Base-by-base conservation (phyloP, 768 basidiomycete genomes). In the Boletus huronensis region DNA sequence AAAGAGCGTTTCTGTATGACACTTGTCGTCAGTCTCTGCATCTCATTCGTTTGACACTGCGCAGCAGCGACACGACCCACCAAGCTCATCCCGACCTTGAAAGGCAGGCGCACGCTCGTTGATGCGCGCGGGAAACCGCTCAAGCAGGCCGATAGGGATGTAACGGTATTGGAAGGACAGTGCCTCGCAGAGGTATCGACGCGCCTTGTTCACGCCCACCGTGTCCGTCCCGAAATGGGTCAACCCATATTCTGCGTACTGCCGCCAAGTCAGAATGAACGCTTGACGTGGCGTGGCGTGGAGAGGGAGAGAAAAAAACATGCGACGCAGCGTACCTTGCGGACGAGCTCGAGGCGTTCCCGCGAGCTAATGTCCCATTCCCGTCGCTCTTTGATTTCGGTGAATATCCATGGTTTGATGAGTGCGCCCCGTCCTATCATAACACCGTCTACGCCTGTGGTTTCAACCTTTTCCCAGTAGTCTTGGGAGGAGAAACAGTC, bases 161-260 rank as follows among this genome's bases (percentile, higher is more conserved):
- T 99, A 99, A 42, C 97, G 91, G 70, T 96, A 88, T 64, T 94
- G 92, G 79, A 98, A 99, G 0, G 93, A 96, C 2, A 99, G 78
- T 0, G 93, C 87, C 73, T 98, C 97, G 68, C 92, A 95, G 13
- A 98, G 82, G 74, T 95, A 99, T 52, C 97, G 81, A 25, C 97
- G 82, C 0, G 94, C 88, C 10, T 89, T 86, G 73, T 95, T 95
- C 46, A 98, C 81, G 2, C 97, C 97, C 0, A 86, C 79, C 0
- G 90, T 93, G 66, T 93, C 91, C 21, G 90, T 83, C 8, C 91
- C 91, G 64, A 91, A 93, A 66, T 92, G 89, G 61, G 81, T 84
- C 61, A 97, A 74, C 32, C 93, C 95, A 65, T 80, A 94, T 67
- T 94, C 92, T 36, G 88, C 89, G 59, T 84, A 93, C 92, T 94